Evolutionary conservation across 495 filamentous ascomycete species (phyloP), one percentile per base, ranked within the genome.

Genomic region (Trichoderma gamsii): DNA sequence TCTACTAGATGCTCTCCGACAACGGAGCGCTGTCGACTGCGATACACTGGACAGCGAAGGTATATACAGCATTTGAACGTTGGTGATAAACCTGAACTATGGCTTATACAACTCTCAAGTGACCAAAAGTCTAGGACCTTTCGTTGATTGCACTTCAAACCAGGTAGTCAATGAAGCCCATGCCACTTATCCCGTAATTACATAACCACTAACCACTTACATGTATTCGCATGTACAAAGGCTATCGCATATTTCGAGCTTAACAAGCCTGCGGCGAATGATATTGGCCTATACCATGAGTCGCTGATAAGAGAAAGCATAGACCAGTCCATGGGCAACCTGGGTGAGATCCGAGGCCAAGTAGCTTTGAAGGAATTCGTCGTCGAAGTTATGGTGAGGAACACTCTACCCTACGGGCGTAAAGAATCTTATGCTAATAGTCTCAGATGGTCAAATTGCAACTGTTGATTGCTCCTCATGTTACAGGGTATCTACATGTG

Each of bases 401-500:
- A 2, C 1, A 11, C 41, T 44, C 41, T 44, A 44, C 15, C 29
- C 29, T 29, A 29, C 29, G 41, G 1, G 41, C 11, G 15, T 16
- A 1, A 44, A n/a, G n/a, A 3, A 44, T 44, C 15, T 44, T 44
- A 12, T 44, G 41, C 41, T 44, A 44, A 44, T 44, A 6, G 7
- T 12, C 41, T 12, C 41, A 44, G 41, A 44, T 44, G 41, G 41
- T 44, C 41, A 44, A 44, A 44, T 16, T 44, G 41, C 41, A 44
- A 44, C 7, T 44, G 41, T 44, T 44, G 41, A 84, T 89, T 49
- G 78, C 79, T 1, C 80, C 80, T 0, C 76, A 86, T 43, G 77
- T 88, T 52, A 80, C 71, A 6, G 87, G 85, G 3, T 78, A 72
- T 63, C 78, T 87, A 21, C 88, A 89, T 73, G 78, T 89, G 44